These are phyloP conservation scores for Cucumis melo DNA, from an alignment of 306 rosid species.

Conservation along the genomic window DNA sequence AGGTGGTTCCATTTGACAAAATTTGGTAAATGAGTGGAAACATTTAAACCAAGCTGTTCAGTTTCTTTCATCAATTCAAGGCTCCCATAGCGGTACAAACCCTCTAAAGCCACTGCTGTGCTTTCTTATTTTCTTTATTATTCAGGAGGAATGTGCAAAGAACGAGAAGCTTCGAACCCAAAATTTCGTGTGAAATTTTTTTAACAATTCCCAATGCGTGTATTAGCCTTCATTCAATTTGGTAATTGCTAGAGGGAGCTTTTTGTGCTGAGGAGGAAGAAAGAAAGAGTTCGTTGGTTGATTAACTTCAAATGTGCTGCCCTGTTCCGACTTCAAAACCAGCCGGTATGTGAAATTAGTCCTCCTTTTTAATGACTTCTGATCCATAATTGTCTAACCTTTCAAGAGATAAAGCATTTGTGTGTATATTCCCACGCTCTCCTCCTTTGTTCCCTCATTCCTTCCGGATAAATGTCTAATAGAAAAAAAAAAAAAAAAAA, in stretches of 20 bases:
- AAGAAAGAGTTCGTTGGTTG: neutral
- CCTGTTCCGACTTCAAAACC: neutral
- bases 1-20: neutral
- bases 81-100: neutral
- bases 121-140: slow-evolving; percentile 11
- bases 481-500: too few species aligned
- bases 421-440: neutral
- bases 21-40: neutral
- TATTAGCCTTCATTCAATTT: neutral
- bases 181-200: slow-evolving; percentile 17
- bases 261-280: neutral
- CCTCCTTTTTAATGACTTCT: neutral
- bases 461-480: neutral
- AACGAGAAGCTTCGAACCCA: slow-evolving; percentile 29
- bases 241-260: neutral
- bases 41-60: neutral
- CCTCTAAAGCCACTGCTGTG: neutral
- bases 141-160: slow-evolving; percentile 58
- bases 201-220: neutral
- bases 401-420: neutral
- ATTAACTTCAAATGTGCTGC: neutral
- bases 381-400: neutral
- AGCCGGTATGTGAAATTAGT: neutral
- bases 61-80: neutral
- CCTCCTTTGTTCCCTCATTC: neutral